Base-by-base conservation (phyloP, 1,284 basidiomycete genomes). In the Sporisorium iseilematis-ciliati region DNA sequence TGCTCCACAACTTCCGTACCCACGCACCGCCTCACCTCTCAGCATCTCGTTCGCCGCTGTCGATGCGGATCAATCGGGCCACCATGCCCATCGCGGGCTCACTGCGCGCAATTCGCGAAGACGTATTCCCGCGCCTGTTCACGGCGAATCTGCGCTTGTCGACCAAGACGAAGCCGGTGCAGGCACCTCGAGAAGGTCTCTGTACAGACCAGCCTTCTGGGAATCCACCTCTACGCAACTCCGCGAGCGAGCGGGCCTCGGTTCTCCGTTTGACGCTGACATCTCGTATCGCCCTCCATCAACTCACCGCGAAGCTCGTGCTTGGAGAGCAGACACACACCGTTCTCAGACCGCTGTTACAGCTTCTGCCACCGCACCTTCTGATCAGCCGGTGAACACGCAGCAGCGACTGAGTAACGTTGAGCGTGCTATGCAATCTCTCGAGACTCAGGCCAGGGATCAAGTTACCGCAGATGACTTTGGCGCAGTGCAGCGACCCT, bases 21-120 rank as follows among this genome's bases (percentile, higher is more conserved):
- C 67, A 3, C 70, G 70, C 7, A 65, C 61, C 25, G 61, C 65
- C 21, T 73, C 70, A 20, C 70, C 70, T 7, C 60, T 73, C 38
- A 33, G 45, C 26, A 31, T 73, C 7, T 33, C 70, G 1, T 73
- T 73, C 26, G 41, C 57, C 6, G 31, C 58, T 33, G 49, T 23
- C 14, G 62, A 54, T 23, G 40, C 41, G 12, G 43, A 62, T 26
- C 40, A 38, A 7, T 7, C 12, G 26, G 23, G 26, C 6, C 57
- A 52, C 23, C 31, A n/a, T 42, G 49, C 58, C 21, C 23, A 33
- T 21, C 38, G 25, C 40, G 50, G 49, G 16, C 45, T 48, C 16
- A 31, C 41, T 7, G 35, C 35, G 35, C 31, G 51, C 10, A 46
- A 20, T 31, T 38, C 38, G 25, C 56, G 56, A 46, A 49, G 56